Base-by-base conservation (phyloP, 164 flowering plant species). In the Kalanchoe fedtschenkoi region DNA sequence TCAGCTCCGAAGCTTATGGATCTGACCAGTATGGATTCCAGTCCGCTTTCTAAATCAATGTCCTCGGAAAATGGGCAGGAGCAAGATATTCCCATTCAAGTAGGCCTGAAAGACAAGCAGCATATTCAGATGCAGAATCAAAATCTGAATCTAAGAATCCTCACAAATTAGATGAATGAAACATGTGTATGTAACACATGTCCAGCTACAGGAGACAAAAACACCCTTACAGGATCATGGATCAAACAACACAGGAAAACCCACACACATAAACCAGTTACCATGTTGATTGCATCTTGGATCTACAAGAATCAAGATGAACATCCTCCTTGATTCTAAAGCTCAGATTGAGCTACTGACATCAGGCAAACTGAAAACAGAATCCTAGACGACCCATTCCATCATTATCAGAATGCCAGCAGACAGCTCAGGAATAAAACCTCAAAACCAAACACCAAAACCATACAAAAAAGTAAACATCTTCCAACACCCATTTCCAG, bases 51-150 rank as follows among this genome's bases (percentile, higher is more conserved):
- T 21, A 58, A 34, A 58, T 58, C 61, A 58, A 6, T 19, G 1
- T 19, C 24, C 38, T 58, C 24, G 1, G 61, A 58, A 34, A 58
- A 37, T 32, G 61, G 61, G 42, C 61, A 58, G 41, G 61, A 58
- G 34, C 38, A 58, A 58, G 61, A 58, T 19, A 58, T 34, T 37
- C 61, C 61, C 61, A 58, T 58, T 56, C 21, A 56, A 34, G 5
- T 30, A 28, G 9, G n/a, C 37, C 60, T 28, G 19, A 29, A 56
- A 34, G 29, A 30, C 60, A 29, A 29, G 15, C 8, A 37, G 41
- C 42, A 58, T 33, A 37, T 58, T 34, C 38, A 58, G 28, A 33
- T 34, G 9, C 38, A 34, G 61, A 58, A 19, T 37, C 42, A 58
- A 34, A 5, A 51, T 26, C 56, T 51, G 4, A 19, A 17, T 44